Conservation (phyloP, 2,329 filamentous ascomycete species). For the Coniosporium tulheliwenetii region DNA sequence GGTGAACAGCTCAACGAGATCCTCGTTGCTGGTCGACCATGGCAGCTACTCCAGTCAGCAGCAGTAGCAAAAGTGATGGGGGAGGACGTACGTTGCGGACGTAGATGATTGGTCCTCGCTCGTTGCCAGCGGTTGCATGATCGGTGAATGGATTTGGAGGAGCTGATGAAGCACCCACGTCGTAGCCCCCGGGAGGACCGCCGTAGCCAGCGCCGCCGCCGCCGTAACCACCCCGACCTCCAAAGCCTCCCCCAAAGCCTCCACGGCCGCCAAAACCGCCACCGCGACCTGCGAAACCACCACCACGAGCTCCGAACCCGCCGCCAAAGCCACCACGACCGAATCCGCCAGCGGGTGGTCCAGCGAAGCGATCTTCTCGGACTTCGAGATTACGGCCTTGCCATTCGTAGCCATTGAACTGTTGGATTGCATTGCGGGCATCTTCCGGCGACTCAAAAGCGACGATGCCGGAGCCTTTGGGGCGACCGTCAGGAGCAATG, state of each 20-base stretch:
- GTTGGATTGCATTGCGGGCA: conserved; percentile 85
- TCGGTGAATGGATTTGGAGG: conserved; percentile 89
- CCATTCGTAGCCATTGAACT: conserved; percentile 99
- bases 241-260: conserved; percentile 31
- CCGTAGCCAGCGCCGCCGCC: conserved; percentile 34
- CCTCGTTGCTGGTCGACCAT: conserved; percentile 98
- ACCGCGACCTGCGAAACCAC: conserved; percentile 24
- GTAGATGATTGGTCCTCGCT: conserved; percentile 73
- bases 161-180: conserved; percentile 34
- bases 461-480: conserved; percentile 94
- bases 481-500: conserved; percentile 74
- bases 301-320: conserved; percentile 14
- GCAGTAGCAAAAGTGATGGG: conserved; percentile 5
- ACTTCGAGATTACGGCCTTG: conserved; percentile 88
- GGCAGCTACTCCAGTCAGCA: conserved; percentile 49
- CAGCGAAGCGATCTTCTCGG: conserved; percentile 87
- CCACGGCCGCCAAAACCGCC: conserved; percentile 36
- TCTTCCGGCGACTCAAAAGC: conserved; percentile 92
- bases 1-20: conserved; percentile 88
- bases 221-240: conserved; percentile 42
- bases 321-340: conserved; percentile 23
- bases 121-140: conserved; percentile 72
- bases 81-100: conserved; percentile 74
- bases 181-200: conserved; percentile 19
- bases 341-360: conserved; percentile 30